These are phyloP conservation scores for Tilletia caries DNA, from an alignment of 1,284 basidiomycete genomes.

Conservation along the genomic window DNA sequence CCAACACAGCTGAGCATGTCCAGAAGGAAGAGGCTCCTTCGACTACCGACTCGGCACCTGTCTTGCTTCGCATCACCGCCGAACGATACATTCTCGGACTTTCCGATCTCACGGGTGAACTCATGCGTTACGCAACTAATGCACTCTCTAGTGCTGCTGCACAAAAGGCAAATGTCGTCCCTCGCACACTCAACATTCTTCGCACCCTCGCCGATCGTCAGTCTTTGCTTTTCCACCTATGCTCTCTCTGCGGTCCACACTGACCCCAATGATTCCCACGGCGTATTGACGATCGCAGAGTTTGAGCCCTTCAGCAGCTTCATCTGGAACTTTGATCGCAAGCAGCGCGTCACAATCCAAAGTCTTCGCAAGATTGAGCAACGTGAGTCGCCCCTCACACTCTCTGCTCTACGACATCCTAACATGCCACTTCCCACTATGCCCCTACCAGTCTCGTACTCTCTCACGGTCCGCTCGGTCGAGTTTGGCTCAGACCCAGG, in stretches of 20 bases:
- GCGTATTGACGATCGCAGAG: constrained; percentile 59
- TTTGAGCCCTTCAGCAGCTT: constrained; percentile 71
- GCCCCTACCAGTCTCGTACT: constrained; percentile 32
- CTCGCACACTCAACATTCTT: constrained; percentile 18
- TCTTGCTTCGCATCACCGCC: constrained; percentile 55
- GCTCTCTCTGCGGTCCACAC: neutral
- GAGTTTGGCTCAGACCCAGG: constrained; percentile 33
- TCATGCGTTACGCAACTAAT: constrained; percentile 84
- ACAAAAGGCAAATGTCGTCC: constrained; percentile 4
- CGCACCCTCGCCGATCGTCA: constrained; percentile 13
- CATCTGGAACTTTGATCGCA: constrained; percentile 73
- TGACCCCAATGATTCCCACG: neutral
- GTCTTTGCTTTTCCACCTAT: neutral
- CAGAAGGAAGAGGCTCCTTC: too few species aligned
- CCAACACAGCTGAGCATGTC: neutral
- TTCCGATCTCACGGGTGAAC: constrained; percentile 89
- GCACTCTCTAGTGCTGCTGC: constrained; percentile 21
- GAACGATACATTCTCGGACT: constrained; percentile 87
- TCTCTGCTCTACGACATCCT: neutral
- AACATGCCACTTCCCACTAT: neutral
- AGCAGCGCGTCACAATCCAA: constrained; percentile 78
- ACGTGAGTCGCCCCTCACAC: constrained; percentile 66
- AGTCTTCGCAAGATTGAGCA: constrained; percentile 91
- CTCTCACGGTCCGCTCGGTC: constrained; percentile 35
- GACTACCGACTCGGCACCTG: neutral